These are phyloP conservation scores for Leptomonas seymouri DNA, from an alignment of 208 protist genomes.

Conservation along the genomic window DNA sequence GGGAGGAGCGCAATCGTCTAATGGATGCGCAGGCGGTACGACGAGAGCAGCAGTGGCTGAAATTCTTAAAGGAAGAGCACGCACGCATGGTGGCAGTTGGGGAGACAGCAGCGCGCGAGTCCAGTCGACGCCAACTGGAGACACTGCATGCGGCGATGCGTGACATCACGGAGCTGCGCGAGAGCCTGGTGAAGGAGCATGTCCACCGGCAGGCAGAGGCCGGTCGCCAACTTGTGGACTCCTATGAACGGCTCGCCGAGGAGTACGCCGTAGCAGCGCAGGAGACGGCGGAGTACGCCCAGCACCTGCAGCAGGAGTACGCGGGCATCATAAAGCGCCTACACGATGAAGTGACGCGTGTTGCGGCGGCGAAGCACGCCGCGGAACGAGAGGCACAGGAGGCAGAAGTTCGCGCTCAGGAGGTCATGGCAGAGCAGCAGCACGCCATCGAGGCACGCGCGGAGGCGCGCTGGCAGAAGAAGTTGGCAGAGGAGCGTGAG, in stretches of 20 bases:
- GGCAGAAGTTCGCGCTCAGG: neutral
- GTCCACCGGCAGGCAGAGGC: slow-evolving; percentile 41
- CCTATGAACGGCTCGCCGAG: slow-evolving; percentile 32
- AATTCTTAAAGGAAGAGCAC: slow-evolving; percentile 37
- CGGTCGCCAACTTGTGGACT: slow-evolving; percentile 34
- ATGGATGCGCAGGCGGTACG: slow-evolving; percentile 42
- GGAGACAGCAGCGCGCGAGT: slow-evolving; percentile 17
- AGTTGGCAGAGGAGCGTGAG: slow-evolving; percentile 34
- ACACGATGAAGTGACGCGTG: slow-evolving; percentile 30
- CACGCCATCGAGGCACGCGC: slow-evolving; percentile 19
- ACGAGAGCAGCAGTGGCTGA: slow-evolving; percentile 36
- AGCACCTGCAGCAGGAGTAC: slow-evolving; percentile 41
- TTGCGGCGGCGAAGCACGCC: slow-evolving; percentile 30
- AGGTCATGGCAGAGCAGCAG: slow-evolving; percentile 20
- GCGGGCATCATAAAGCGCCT: slow-evolving; percentile 26
- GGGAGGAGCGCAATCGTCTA: slow-evolving; percentile 27
- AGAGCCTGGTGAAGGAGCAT: slow-evolving; percentile 43
- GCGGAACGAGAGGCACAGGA: slow-evolving; percentile 24
- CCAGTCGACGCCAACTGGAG: slow-evolving; percentile 38
- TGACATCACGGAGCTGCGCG: slow-evolving; percentile 54
- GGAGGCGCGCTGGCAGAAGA: slow-evolving; percentile 36
- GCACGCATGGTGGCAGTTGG: slow-evolving; percentile 20
- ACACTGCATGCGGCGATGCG: slow-evolving; percentile 56
- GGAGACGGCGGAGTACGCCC: slow-evolving; percentile 32
- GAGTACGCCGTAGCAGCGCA: slow-evolving; percentile 32